Evolutionary conservation across 2,329 filamentous ascomycete species (phyloP), one percentile per base, ranked within the genome.

Genomic region (Fusarium sp.): DNA sequence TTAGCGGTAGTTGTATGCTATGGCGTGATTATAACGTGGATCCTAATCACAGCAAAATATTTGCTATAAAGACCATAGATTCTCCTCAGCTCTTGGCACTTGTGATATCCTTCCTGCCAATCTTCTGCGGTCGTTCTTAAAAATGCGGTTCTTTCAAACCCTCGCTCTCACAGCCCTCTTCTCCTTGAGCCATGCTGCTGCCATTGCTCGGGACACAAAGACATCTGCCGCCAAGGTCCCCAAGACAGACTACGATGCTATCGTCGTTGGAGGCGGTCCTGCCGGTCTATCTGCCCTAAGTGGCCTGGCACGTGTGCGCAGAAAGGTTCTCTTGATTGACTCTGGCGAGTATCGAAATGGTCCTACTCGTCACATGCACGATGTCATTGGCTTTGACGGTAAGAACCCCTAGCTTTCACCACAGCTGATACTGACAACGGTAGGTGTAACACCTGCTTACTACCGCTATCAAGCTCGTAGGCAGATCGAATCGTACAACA

Each of bases 311-410:
- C 83, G 86, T 13, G 85, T 88, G 12, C 79, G 81, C 11, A 78
- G 85, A 12, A 82, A 79, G 6, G 80, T 81, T 1, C 74, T 87
- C 7, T 70, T 88, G 38, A 81, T 88, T 49, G 86, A 88, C 70
- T 86, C 83, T 19, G 82, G 80, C 11, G 76, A 80, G 28, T 88
- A 88, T 64, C 82, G 86, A 47, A 88, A 88, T 67, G 78, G 49
- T 1, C 74, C 79, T 0, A 88, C 86, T 0, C 74, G 85, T 12
- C 80, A 86, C 61, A 83, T 87, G 79, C 86, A 88, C 72, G 86
- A 88, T 69, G 82, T 88, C 0, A 76, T 87, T 25, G 85, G 85
- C 4, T 84, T 80, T 53, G 85, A 88, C 47, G 85, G 85, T 86
- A 68, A 61, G 70, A 7, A 9, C 5, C 0, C 8, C 1, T 8